A percentile compares a stretch with the other conserved stretches of the same genome.
phyloP scores from a whole-genome alignment of 2,329 filamentous ascomycete genomes.

The Colletotrichum higginsianum region DNA sequence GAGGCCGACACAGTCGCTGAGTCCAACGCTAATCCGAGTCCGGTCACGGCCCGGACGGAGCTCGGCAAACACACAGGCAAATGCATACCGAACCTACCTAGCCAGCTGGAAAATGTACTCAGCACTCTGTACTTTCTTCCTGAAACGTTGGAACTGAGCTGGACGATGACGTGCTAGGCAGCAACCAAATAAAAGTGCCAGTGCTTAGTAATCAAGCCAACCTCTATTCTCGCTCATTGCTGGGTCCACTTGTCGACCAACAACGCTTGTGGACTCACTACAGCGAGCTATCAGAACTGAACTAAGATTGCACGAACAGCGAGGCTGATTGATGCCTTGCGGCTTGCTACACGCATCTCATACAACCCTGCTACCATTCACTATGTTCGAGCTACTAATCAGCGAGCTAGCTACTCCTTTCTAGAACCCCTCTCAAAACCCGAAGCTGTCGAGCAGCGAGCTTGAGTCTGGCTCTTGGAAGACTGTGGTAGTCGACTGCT shows the following conservation, averaged over 20 bases:
- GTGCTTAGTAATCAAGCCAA: slow-evolving; percentile 7
- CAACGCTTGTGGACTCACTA: not conserved
- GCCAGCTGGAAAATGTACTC: no score
- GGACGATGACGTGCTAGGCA: slow-evolving; percentile 4
- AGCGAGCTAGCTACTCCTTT: not conserved
- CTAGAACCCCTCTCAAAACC: slow-evolving; percentile 70
- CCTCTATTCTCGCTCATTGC: not conserved
- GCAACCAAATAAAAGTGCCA: no score
- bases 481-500: slow-evolving; percentile 77
- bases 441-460: slow-evolving; percentile 92
- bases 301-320: not conserved
- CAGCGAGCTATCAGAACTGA: not conserved
- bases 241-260: not conserved
- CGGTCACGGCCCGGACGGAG: slow-evolving; percentile 9
- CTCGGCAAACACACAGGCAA: not conserved
- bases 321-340: not conserved
- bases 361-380: not conserved
- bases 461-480: slow-evolving; percentile 95
- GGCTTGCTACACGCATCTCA: not conserved
- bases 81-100: not conserved
- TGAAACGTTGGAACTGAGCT: not conserved
- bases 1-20: not conserved
- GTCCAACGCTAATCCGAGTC: slow-evolving; percentile 2
- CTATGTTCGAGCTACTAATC: not conserved
- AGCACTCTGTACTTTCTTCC: no score